These are phyloP conservation scores for Casaregolazyma suthepensis DNA, from an alignment of 1,139 yeast species.

Conservation along the genomic window DNA sequence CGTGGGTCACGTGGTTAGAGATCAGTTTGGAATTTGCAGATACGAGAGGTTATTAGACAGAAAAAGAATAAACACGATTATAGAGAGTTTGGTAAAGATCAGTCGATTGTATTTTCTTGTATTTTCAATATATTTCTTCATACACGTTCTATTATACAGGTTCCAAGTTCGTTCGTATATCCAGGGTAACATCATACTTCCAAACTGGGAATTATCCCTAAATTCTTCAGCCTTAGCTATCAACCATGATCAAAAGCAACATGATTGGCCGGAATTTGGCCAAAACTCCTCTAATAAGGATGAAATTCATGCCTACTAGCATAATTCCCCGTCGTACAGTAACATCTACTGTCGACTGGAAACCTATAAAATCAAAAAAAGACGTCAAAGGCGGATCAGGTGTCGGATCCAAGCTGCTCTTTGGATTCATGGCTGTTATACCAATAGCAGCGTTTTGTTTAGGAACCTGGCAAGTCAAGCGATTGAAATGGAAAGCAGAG, in stretches of 20 bases:
- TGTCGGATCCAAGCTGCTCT: conserved; percentile 35
- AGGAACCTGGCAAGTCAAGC: conserved; percentile 89
- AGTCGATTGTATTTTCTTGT: too few species aligned
- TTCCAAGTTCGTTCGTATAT: too few species aligned
- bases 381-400: conserved; percentile 29
- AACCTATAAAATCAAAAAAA: conserved; percentile 56
- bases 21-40: too few species aligned
- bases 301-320: neutral
- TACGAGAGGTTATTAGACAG: too few species aligned
- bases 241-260: neutral
- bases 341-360: conserved; percentile 80
- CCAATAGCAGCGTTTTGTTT: conserved; percentile 80
- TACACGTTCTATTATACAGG: too few species aligned
- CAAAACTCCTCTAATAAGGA: neutral
- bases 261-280: neutral
- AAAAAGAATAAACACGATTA: too few species aligned
- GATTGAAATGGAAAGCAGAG: conserved; percentile 85
- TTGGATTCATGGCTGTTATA: conserved; percentile 53
- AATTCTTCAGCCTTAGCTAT: neutral
- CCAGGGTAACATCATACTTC: too few species aligned
- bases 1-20: neutral
- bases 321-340: conserved; percentile 27
- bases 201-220: too few species aligned
- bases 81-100: too few species aligned
- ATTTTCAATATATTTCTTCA: too few species aligned